Evolutionary conservation across 2,329 filamentous ascomycete genomes (phyloP), one percentile per base, ranked within the genome.

Genomic region (Ophiostoma angusticollis): DNA sequence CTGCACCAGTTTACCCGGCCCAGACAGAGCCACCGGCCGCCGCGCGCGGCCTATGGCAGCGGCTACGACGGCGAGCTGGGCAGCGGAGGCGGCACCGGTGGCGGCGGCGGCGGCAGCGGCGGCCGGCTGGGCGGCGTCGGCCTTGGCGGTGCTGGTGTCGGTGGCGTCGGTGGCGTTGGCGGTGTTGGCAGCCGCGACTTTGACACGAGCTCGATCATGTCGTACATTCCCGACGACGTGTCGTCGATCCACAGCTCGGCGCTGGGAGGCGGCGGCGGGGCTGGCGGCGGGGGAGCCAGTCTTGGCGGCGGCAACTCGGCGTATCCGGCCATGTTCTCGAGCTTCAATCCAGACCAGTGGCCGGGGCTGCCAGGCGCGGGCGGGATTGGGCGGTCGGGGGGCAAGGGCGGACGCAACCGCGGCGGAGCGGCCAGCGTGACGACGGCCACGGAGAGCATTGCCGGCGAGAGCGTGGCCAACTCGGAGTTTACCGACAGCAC

Each of bases 161-260:
- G 55, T 32, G 52, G 52, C 29, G 54, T 50, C 37, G 49, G 48
- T 35, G 50, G 37, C 23, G n/a, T 29, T 2, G 35, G 39, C 13
- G 31, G 21, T 6, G 18, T 46, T 35, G 27, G 18, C 12, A 18
- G 25, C 27, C 68, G 70, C 31, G 72, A 77, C 45, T 70, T 74
- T 43, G 89, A 95, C 53, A 77, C 82, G 14, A 83, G 84, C 31
- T 96, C 89, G 3, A 83, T 95, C 55, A 71, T 95, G 51, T 91
- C 89, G 13, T 96, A 93, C 57, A 94, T 98, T 44, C 85, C 89
- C 2, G 91, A 98, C 52, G 91, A 98, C 58, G 86, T 94, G 29
- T 96, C 89, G 8, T 95, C 87, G 2, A 82, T 98, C 32, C 89
- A 96, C 59, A 87, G 86, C 34, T 94, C 86, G 31, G 80, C 86